A percentile compares a stretch with the other conserved stretches of the same genome.
phyloP scores from a whole-genome alignment of 2,329 filamentous ascomycete genomes.

The Curvularia verruculosa region DNA sequence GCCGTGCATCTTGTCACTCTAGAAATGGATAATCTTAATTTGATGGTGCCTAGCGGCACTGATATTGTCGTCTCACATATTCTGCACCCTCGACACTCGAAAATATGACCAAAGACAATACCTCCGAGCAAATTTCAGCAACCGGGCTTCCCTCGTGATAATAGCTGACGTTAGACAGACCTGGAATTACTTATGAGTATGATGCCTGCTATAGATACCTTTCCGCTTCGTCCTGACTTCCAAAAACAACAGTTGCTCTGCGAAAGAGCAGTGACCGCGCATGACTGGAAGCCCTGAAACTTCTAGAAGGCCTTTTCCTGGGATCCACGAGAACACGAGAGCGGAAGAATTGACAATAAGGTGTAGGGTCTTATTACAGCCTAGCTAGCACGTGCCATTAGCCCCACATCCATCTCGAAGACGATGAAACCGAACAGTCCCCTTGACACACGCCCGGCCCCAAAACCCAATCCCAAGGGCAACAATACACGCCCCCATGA shows the following conservation, averaged over 20 bases:
- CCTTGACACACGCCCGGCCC: constrained; percentile 36
- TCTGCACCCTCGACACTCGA: background rate
- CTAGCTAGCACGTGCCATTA: constrained; percentile 15
- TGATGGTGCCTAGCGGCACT: background rate
- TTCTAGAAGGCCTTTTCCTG: background rate
- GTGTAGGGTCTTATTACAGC: background rate
- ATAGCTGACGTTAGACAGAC: background rate
- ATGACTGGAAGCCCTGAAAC: background rate
- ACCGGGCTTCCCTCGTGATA: background rate
- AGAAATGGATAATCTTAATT: background rate
- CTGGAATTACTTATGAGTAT: background rate
- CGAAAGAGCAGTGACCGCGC: background rate
- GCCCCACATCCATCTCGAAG: constrained; percentile 18
- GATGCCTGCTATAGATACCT: background rate
- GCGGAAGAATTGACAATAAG: background rate
- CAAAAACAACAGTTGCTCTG: background rate
- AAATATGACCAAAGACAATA: background rate
- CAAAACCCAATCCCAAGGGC: constrained; percentile 19
- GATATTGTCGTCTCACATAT: background rate
- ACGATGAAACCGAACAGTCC: constrained; percentile 29
- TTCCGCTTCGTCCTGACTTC: background rate
- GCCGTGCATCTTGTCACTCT: background rate
- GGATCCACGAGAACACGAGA: background rate
- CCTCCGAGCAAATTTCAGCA: background rate
- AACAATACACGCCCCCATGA: constrained; percentile 35